Conservation (phyloP, 73 alveolate genomes). For the Tetrahymena malaccensis region DNA sequence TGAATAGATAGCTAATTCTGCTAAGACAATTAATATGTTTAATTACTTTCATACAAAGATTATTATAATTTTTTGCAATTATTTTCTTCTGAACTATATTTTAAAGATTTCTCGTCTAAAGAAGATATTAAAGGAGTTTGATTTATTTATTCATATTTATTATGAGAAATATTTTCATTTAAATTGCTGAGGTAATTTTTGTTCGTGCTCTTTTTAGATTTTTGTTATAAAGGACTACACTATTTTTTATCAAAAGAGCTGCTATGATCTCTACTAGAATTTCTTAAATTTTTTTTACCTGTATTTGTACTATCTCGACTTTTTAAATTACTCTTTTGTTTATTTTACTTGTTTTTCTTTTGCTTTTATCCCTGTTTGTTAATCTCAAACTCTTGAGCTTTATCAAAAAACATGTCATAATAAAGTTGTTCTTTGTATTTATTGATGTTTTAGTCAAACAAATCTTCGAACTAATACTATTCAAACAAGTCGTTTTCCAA, state of each 20-base stretch:
- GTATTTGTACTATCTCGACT: not conserved
- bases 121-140: not conserved
- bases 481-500: not conserved
- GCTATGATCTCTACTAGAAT: not conserved
- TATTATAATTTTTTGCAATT: not conserved
- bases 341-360: not conserved
- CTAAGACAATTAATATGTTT: not conserved
- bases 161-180: not conserved
- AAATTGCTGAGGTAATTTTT: not conserved
- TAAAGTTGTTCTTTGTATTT: not conserved
- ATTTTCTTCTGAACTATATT: not conserved
- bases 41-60: not conserved
- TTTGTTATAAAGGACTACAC: too few species aligned
- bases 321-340: not conserved
- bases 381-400: not conserved
- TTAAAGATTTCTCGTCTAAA: not conserved
- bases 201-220: too few species aligned
- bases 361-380: not conserved
- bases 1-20: not conserved
- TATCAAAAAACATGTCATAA: not conserved
- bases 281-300: too few species aligned
- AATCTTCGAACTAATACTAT: not conserved
- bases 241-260: not conserved
- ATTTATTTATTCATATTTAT: not conserved
- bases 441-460: not conserved